Base-by-base conservation (phyloP, 2,329 filamentous ascomycete species). In the Aspergillus hortae region DNA sequence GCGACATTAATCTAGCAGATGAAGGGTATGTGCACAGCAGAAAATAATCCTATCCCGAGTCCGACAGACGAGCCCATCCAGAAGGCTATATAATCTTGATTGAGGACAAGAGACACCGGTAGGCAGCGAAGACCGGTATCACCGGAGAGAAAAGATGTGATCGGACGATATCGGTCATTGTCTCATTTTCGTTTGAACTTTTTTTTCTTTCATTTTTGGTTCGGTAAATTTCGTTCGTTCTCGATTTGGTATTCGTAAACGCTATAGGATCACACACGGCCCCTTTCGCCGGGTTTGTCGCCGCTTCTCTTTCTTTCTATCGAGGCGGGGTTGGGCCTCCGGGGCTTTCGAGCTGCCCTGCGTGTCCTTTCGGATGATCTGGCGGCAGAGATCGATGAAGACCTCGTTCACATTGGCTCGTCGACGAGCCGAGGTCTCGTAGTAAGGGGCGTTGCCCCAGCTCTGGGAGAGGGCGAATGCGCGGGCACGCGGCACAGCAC, bases 401-500 rank as follows among this genome's bases (percentile, higher is more conserved):
- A 92, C 89, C 68, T 95, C 91, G 61, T 95, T 90, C 14, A 96
- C 91, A 62, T 96, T 96, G 57, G 88, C 89, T 65, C 87, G 80
- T 61, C 89, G 85, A 57, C 91, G 80, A 46, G 91, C 91, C 57
- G 88, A 92, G 33, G 91, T 88, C 74, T 96, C 91, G 67, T 95
- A 96, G 70, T 95, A 96, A 0, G 91, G 91, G 33, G 89, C 89
- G 61, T 86, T 85, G 17, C 87, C 87, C 91, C 91, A 96, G 65
- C 82, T 82, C 66, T 94, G 89, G n/a, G 89, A 91, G 57, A 95
- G 82, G 30, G 87, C 82, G 67, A 95, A 95, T 4, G 89, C 91
- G 61, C 86, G 86, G 56, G 88, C 86, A 47, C 90, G 83, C 11
- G 87, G 84, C 7, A 96, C 88, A 17, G 82, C 83, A 27, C 90